A percentile compares a stretch with the other conserved stretches of the same genome.
phyloP scores from a whole-genome alignment of 148 eudicot genomes.

The Chenopodium quinoa region DNA sequence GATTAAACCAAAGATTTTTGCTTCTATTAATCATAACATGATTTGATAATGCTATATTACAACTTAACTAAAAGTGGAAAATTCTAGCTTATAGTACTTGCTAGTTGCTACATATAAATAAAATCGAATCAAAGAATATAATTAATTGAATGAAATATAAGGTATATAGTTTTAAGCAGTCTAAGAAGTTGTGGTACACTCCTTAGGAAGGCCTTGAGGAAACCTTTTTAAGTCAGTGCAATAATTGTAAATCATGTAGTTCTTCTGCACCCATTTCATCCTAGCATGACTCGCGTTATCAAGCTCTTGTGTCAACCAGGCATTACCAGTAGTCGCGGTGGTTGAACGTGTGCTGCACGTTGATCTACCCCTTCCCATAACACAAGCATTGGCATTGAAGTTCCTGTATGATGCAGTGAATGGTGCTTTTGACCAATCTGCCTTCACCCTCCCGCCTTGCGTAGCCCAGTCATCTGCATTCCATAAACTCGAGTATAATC shows the following conservation, averaged over 20 bases:
- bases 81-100: too few species aligned
- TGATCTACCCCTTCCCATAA: constrained; percentile 24
- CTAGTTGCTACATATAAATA: neutral
- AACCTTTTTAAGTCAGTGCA: constrained; percentile 37
- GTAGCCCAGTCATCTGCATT: constrained; percentile 37
- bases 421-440: constrained; percentile 47
- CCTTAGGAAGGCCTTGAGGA: constrained; percentile 41
- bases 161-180: neutral
- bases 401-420: constrained; percentile 38
- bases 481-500: constrained; percentile 35
- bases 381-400: constrained; percentile 33
- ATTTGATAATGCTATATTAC: too few species aligned
- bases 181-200: constrained; percentile 24
- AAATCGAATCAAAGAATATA: neutral
- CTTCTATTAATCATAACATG: too few species aligned
- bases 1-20: too few species aligned
- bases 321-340: neutral
- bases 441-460: constrained; percentile 38
- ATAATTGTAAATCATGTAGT: constrained; percentile 43
- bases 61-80: too few species aligned
- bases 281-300: constrained; percentile 22
- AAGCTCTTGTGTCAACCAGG: constrained; percentile 36
- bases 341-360: constrained; percentile 19
- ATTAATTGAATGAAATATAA: neutral
- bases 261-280: constrained; percentile 37